phyloP scores from a whole-genome alignment of 345 rosid species.

The Clarkia xantiana region DNA sequence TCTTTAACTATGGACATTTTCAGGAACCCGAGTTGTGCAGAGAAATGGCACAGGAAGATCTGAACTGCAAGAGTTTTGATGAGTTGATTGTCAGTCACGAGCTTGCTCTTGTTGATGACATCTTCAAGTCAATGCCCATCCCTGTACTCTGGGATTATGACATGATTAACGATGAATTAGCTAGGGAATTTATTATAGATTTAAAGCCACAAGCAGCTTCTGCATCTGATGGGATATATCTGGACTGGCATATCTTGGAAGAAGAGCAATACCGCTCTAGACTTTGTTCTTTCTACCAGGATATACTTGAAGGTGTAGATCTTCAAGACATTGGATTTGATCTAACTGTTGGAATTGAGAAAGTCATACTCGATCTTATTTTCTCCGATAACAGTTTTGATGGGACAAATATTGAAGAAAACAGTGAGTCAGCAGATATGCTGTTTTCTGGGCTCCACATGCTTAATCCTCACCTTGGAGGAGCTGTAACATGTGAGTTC shows the following conservation, averaged over 20 bases:
- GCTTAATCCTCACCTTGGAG: conserved; percentile 13
- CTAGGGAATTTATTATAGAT: conserved; percentile 29
- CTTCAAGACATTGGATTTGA: conserved; percentile 18
- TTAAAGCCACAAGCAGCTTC: conserved; percentile 35
- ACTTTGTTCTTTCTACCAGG: conserved; percentile 14
- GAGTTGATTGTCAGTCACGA: conserved; percentile 61
- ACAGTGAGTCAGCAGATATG: conserved; percentile 23
- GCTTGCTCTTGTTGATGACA: conserved; percentile 54
- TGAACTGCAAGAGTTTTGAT: conserved; percentile 50
- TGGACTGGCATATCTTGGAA: conserved; percentile 72
- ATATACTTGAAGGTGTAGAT: conserved; percentile 26
- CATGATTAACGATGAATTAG: conserved; percentile 21
- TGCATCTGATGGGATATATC: conserved; percentile 69
- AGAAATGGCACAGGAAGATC: conserved; percentile 37
- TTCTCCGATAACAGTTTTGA: conserved; percentile 31
- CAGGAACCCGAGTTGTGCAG: conserved; percentile 30
- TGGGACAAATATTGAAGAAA: conserved; percentile 19
- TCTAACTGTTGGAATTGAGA: conserved; percentile 24
- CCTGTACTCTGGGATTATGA: conserved; percentile 40
- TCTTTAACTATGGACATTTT: conserved; percentile 20
- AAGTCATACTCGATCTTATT: conserved; percentile 36
- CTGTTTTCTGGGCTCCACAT: conserved; percentile 17
- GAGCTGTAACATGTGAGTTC: conserved; percentile 17
- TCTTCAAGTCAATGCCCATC: conserved; percentile 62
- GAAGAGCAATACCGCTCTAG: conserved; percentile 28